These are phyloP conservation scores for Globisporangium spiculum DNA, from an alignment of 352 stramenopile genomes.

Conservation along the genomic window DNA sequence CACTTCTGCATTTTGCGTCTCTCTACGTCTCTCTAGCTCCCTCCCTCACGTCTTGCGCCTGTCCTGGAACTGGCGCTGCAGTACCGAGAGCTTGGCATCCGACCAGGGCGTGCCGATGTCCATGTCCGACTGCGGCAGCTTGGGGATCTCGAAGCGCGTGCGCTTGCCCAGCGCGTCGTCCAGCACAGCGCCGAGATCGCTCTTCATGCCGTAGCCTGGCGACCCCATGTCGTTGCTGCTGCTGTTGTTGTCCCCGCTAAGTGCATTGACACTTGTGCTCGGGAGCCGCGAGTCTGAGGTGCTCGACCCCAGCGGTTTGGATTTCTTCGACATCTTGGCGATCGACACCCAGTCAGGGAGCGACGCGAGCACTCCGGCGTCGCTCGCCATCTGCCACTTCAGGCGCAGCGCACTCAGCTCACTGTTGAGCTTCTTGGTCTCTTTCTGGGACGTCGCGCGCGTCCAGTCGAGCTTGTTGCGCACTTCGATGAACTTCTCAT, in stretches of 20 bases:
- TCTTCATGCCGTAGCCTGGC: conserved; percentile 13
- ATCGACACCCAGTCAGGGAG: conserved; percentile 46
- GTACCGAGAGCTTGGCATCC: conserved; percentile 58
- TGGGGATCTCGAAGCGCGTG: conserved; percentile 67
- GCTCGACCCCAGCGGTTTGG: conserved; percentile 39
- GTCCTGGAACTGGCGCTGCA: conserved; percentile 42
- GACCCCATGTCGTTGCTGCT: conserved; percentile 17
- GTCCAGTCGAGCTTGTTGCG: conserved; percentile 95
- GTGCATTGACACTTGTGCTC: conserved; percentile 8
- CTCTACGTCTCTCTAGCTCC: not conserved
- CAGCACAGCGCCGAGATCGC: conserved; percentile 18
- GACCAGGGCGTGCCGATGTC: conserved; percentile 69
- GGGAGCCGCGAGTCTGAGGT: conserved; percentile 52
- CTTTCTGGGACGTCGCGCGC: conserved; percentile 78
- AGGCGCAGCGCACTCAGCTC: conserved; percentile 65
- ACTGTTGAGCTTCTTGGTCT: conserved; percentile 65
- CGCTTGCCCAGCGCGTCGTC: conserved; percentile 29
- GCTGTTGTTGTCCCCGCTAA: conserved; percentile 19
- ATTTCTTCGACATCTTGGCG: conserved; percentile 30
- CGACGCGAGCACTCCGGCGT: conserved; percentile 38
- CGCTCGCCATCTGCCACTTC: conserved; percentile 74
- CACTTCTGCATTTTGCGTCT: not conserved
- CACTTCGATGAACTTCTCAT: conserved; percentile 97
- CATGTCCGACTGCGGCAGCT: conserved; percentile 60
- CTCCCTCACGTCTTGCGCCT: conserved; percentile 22